Conservation (phyloP, 2,329 filamentous ascomycete species). For the Arthrobotrys iridis region DNA sequence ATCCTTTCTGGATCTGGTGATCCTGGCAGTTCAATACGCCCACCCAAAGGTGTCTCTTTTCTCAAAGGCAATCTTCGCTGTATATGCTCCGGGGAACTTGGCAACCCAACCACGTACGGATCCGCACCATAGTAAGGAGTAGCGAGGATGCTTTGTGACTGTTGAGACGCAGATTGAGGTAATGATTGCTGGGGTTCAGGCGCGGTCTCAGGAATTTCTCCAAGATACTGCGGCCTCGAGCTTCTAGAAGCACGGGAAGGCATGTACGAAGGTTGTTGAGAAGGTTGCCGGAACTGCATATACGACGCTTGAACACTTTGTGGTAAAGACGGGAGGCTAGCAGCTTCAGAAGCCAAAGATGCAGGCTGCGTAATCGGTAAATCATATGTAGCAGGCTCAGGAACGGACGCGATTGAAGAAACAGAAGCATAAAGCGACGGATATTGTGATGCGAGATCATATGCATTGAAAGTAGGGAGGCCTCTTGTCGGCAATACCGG, state of each 20-base stretch:
- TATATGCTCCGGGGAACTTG: slow-evolving; percentile 35
- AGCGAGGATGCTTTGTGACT: slow-evolving; percentile 27
- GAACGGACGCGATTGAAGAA: neutral
- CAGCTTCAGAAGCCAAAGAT: slow-evolving; percentile 26
- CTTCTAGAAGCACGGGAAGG: slow-evolving; percentile 9
- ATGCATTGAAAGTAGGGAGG: neutral
- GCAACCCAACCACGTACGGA: slow-evolving; percentile 21
- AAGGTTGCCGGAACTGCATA: slow-evolving; percentile 1
- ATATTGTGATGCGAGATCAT: slow-evolving; percentile 17
- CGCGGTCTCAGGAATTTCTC: slow-evolving; percentile 20
- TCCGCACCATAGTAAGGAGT: slow-evolving; percentile 24
- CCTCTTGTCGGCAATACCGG: neutral
- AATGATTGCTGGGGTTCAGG: slow-evolving; percentile 15
- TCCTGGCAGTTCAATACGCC: slow-evolving; percentile 42
- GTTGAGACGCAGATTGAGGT: slow-evolving; percentile 25
- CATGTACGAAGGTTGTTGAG: neutral
- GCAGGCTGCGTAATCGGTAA: slow-evolving; percentile 17
- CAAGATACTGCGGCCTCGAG: slow-evolving; percentile 9
- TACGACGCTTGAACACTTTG: slow-evolving; percentile 28
- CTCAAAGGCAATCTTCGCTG: slow-evolving; percentile 32
- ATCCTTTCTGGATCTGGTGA: slow-evolving; percentile 42
- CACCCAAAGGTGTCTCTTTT: slow-evolving; percentile 45
- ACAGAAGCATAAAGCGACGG: neutral
- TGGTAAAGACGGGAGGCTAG: slow-evolving; percentile 37
- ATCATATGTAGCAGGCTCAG: slow-evolving; percentile 5